phyloP scores from a whole-genome alignment of 2,329 filamentous ascomycete species.

The Cryoendolithus antarcticus region DNA sequence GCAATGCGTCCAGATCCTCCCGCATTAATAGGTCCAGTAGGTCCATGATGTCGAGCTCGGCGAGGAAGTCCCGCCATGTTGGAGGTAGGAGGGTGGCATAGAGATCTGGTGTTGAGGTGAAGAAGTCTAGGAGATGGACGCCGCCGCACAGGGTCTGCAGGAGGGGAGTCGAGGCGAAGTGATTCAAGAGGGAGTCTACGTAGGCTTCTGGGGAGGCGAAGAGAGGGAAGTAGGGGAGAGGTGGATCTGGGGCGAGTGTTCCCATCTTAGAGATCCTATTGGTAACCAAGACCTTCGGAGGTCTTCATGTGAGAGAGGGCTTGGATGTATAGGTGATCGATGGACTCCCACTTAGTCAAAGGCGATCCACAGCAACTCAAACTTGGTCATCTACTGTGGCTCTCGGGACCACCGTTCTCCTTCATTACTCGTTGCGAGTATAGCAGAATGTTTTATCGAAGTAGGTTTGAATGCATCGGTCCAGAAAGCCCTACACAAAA shows the following conservation, averaged over 20 bases:
- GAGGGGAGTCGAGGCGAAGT: conserved; percentile 59
- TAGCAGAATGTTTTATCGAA: no score
- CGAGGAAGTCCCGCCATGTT: conserved; percentile 73
- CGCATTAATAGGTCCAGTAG: conserved; percentile 72
- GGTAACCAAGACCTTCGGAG: no score
- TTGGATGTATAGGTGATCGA: no score
- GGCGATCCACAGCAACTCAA: no score
- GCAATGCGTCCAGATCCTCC: conserved; percentile 49
- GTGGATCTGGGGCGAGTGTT: conserved; percentile 33
- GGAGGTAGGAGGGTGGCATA: conserved; percentile 65
- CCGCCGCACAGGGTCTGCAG: conserved; percentile 88
- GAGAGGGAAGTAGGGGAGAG: conserved; percentile 56
- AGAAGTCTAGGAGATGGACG: conserved; percentile 95
- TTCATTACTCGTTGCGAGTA: no score
- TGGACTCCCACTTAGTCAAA: no score
- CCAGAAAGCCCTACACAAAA: no score
- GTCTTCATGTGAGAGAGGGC: no score
- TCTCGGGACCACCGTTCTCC: no score
- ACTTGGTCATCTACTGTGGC: no score
- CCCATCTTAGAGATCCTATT: no score
- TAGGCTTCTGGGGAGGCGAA: conserved; percentile 67
- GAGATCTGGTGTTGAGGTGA: conserved; percentile 71
- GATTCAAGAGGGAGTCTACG: conserved; percentile 62
- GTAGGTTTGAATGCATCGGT: no score
- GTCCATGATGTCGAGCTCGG: conserved; percentile 56